phyloP scores from a whole-genome alignment of 108 stramenopile genomes.

The Fragilariopsis cylindrus region DNA sequence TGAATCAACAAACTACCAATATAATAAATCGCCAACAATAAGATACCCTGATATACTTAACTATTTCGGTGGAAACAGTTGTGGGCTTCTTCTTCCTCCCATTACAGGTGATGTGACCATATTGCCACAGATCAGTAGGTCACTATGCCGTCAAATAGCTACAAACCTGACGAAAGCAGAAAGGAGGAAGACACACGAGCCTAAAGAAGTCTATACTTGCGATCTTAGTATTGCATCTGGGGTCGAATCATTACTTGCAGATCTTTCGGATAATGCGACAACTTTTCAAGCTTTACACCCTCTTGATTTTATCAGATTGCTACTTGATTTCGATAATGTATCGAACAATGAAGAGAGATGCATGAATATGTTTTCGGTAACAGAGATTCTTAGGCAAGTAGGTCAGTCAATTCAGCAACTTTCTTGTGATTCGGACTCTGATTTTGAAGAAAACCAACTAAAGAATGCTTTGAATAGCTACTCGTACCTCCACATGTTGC shows the following conservation, averaged over 20 bases:
- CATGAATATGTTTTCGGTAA: neutral
- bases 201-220: neutral
- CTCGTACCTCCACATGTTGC: neutral
- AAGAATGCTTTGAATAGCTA: neutral
- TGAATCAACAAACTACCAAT: constrained; percentile 3
- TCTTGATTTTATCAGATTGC: neutral
- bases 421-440: neutral
- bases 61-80: neutral
- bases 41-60: neutral
- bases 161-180: neutral
- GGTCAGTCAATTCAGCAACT: neutral
- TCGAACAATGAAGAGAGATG: neutral
- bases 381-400: neutral
- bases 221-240: neutral
- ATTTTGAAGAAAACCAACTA: neutral
- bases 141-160: constrained; percentile 9
- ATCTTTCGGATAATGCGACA: neutral
- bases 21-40: neutral
- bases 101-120: neutral
- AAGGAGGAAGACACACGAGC: neutral
- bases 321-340: neutral
- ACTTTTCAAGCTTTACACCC: neutral
- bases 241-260: neutral
- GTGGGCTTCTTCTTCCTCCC: constrained; percentile 5
- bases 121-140: neutral